Evolutionary conservation across 2,329 filamentous ascomycete genomes (phyloP), one percentile per base, ranked within the genome.

Genomic region (Paecilomyces formosus): DNA sequence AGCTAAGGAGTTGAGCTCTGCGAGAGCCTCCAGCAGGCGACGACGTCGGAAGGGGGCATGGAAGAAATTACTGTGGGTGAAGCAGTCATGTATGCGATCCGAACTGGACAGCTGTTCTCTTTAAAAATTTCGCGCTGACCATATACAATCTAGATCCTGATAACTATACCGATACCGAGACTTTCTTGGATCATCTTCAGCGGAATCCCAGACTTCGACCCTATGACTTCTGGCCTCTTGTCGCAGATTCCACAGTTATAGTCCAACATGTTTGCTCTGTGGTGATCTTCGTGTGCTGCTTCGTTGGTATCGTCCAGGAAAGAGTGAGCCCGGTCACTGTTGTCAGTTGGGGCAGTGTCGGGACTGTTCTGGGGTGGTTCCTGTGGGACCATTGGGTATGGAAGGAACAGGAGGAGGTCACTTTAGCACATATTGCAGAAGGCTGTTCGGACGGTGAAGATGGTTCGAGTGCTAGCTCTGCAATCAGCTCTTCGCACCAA

Each of bases 1-100:
- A 22, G 65, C 65, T 55, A 67, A 68, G 68, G 65, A 80, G 78
- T 64, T 78, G 58, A 77, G 81, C 30, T 80, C 80, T 64, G 69
- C 79, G 53, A 77, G 82, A 58, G 82, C 82, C 50, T 81, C 85
- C 18, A 88, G 85, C 64, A 79, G 85, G 54, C 89, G 87, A 64
- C 82, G 88, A 53, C 81, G 85, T 66, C 81, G 87, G 63, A 90
- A 87, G 69, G 84, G 85, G 55, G 85, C 85, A 11, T 97, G 93
- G 90, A 96, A 95, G 81, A 97, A 97, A 79, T 77, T 99, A 64
- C 83, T 99, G 57, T 99, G 94, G 94, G 92, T 99, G 70, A 96
- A 96, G 76, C 94, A 97, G 73, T 90, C 89, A 33, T 96, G 89
- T 92, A 78, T 63, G 86, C 76, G 30, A 15, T 45, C 50, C n/a